Evolutionary conservation across 192 early-diverging fungal genomes (phyloP).

Genomic region (Coemansia sp.): DNA sequence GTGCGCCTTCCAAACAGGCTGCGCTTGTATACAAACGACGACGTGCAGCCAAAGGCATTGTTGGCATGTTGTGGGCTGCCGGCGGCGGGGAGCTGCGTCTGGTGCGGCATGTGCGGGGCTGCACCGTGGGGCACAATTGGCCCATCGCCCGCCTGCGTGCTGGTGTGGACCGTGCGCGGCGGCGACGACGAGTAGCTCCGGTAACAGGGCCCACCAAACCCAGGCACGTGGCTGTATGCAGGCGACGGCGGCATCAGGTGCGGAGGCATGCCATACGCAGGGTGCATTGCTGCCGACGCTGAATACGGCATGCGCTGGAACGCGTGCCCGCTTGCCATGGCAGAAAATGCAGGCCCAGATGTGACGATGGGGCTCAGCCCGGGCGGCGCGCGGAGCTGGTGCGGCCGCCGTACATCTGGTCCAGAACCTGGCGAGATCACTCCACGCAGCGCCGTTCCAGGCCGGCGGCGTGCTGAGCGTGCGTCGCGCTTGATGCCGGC

Average conservation of each 20-base stretch:
- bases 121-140: no score
- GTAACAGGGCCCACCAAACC: conserved; percentile 9
- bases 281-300: conserved; percentile 22
- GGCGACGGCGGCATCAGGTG: not conserved
- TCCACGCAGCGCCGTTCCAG: conserved; percentile 11
- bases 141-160: not conserved
- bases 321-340: conserved; percentile 19
- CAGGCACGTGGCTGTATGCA: not conserved
- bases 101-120: no score
- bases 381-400: conserved; percentile 39
- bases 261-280: not conserved
- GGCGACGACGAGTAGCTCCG: conserved; percentile 35
- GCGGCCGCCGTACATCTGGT: conserved; percentile 27
- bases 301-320: conserved; percentile 35
- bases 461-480: conserved; percentile 31
- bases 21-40: conserved; percentile 42
- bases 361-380: conserved; percentile 44
- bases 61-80: not conserved
- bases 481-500: conserved; percentile 37
- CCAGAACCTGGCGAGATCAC: conserved; percentile 10
- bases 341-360: conserved; percentile 32
- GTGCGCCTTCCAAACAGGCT: conserved; percentile 45
- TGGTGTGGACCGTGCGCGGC: conserved; percentile 10
- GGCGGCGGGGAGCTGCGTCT: not conserved
- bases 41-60: not conserved